Evolutionary conservation across 2,329 filamentous ascomycete genomes (phyloP), one percentile per base, ranked within the genome.

Genomic region (Colletotrichum liriopes): DNA sequence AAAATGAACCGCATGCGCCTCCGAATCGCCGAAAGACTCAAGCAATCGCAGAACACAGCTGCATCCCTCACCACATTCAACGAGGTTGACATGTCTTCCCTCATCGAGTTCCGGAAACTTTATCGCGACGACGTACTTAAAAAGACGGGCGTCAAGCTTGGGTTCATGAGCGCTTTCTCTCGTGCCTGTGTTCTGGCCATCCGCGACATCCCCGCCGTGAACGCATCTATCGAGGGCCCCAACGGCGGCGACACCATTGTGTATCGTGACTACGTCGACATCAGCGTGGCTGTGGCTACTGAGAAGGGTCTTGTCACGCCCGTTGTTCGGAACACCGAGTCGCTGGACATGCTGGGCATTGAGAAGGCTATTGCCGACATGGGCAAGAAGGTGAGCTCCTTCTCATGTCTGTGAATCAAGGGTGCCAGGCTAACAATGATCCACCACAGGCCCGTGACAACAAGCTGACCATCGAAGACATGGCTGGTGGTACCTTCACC

Each of bases 1-100:
- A 99, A 99, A 89, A 99, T 99, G 96, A 98, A 98, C 88, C 94
- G 96, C 76, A 99, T 99, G 96, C 95, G 96, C 76, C 91, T 98
- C 73, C 93, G 96, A 74, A 99, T 98, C 77, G 94, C 96, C 62
- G 96, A 99, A 87, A 95, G 96, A 77, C 90, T 99, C 76, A 99
- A 99, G 91, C 96, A 99, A 83, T 98, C 96, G 26, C 96, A 99
- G 82, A 99, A 99, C 86, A 98, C 96, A 1, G 96, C 96, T 62
- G 96, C 96, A 55, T 98, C 96, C 5, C 88, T 99, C 65, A 98
- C 96, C 59, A 99, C 96, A 35, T 99, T 99, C 89, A 98, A 99
- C 84, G 96, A 98, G 84, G 96, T 99, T 73, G 96, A 99, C 83
- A 99, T 99, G 96, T 97, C 96, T 41, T 94, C 93, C 29, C 88